Evolutionary conservation across 2,329 filamentous ascomycete species (phyloP).

Genomic region (Aspergillus pseudoviridinutans): DNA sequence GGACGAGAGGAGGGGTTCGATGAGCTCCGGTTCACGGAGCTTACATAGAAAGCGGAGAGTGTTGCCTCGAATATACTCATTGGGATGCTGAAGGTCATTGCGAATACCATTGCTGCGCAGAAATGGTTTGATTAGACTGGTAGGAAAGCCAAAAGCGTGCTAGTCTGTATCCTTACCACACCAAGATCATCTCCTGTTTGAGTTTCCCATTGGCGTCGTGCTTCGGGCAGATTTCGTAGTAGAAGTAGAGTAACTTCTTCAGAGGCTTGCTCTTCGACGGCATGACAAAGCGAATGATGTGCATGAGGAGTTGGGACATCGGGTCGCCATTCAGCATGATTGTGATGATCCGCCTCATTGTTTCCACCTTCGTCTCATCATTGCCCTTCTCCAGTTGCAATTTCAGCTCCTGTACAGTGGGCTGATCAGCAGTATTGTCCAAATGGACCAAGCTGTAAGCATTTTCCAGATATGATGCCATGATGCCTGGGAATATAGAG

Average conservation of each 20-base stretch:
- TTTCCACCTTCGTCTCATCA: constrained; percentile 89
- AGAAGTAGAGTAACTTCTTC: constrained; percentile 98
- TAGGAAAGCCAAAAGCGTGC: constrained; percentile 2
- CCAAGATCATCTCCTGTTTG: constrained; percentile 99
- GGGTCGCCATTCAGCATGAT: constrained; percentile 98
- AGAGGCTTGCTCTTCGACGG: constrained; percentile 92
- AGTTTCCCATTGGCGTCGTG: constrained; percentile 87
- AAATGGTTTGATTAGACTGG: constrained; percentile 12
- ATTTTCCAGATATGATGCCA: constrained; percentile 92
- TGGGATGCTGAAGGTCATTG: constrained; percentile 93
- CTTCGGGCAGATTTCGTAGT: constrained; percentile 98
- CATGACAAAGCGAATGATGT: constrained; percentile 99
- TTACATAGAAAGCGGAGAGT: constrained; percentile 98
- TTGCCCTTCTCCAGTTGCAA: constrained; percentile 90
- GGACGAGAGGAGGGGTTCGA: constrained; percentile 91
- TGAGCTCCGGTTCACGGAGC: constrained; percentile 88
- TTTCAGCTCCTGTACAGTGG: constrained; percentile 84
- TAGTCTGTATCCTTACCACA: constrained; percentile 64
- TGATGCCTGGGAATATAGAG: constrained; percentile 48
- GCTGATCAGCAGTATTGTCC: constrained; percentile 94
- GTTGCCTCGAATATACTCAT: constrained; percentile 97
- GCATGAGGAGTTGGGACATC: constrained; percentile 94
- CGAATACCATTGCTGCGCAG: constrained; percentile 82
- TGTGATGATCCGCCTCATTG: constrained; percentile 92
- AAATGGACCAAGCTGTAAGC: constrained; percentile 96